Evolutionary conservation across 2,329 filamentous ascomycete species (phyloP).

Genomic region (Escovopsis weberi): DNA sequence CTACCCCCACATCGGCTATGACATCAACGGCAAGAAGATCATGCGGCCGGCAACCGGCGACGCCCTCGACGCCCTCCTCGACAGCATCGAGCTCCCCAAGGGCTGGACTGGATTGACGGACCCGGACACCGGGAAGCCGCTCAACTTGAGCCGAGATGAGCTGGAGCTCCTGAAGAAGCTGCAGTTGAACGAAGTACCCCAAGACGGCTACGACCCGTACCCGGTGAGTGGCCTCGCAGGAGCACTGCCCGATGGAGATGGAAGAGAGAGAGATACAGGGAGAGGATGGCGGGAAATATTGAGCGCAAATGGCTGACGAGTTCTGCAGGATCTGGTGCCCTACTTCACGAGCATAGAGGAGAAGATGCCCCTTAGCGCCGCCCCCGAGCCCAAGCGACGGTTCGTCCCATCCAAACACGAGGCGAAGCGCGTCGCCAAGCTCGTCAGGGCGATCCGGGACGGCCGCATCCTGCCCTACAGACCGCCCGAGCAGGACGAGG

Average conservation of each 20-base stretch:
- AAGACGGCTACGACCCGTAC: conserved; percentile 86
- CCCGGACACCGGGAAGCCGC: conserved; percentile 80
- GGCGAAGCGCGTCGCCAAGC: conserved; percentile 89
- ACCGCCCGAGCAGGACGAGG: conserved; percentile 39
- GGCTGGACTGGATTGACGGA: conserved; percentile 96
- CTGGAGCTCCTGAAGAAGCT: conserved; percentile 77
- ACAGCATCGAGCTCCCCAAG: conserved; percentile 93
- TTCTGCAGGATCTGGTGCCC: conserved; percentile 59
- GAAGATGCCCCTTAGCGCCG: conserved; percentile 86
- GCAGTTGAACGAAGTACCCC: conserved; percentile 75
- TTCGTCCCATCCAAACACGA: conserved; percentile 97
- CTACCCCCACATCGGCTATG: conserved; percentile 96
- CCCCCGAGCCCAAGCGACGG: conserved; percentile 87
- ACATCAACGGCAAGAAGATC: conserved; percentile 97
- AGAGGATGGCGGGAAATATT: too few relatives aligned
- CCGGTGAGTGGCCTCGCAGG: conserved; percentile 38
- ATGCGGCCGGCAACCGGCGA: conserved; percentile 90
- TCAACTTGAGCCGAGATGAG: conserved; percentile 78
- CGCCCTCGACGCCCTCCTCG: conserved; percentile 80
- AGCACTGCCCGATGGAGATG: background rate
- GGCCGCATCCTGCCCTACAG: conserved; percentile 87
- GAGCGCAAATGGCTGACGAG: background rate
- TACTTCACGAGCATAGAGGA: conserved; percentile 88
- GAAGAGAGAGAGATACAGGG: too few relatives aligned
- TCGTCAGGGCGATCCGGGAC: conserved; percentile 89